Evolutionary conservation across 495 filamentous ascomycete genomes (phyloP).

Genomic region (Penicillium flavigenum): DNA sequence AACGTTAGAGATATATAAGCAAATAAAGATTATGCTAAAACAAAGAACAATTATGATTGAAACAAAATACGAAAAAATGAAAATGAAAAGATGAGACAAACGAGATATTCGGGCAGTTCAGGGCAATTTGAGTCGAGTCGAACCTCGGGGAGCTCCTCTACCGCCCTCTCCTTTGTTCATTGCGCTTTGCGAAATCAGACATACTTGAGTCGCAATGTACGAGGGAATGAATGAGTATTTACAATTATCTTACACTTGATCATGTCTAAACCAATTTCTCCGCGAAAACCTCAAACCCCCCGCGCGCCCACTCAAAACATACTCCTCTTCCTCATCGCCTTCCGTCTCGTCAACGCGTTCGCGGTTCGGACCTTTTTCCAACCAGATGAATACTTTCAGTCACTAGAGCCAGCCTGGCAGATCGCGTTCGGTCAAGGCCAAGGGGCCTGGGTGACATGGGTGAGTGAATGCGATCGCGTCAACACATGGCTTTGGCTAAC

Average conservation of each 20-base stretch:
- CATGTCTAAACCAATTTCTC: slow-evolving; percentile 20
- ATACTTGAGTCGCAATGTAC: slow-evolving; percentile 5
- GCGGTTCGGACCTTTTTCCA: slow-evolving; percentile 93
- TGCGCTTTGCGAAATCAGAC: background rate
- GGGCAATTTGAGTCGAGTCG: background rate
- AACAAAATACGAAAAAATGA: background rate
- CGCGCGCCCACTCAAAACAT: slow-evolving; percentile 32
- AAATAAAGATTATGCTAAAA: background rate
- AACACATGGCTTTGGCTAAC: slow-evolving; percentile 12
- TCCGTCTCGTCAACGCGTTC: slow-evolving; percentile 85
- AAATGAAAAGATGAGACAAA: background rate
- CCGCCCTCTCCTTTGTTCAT: slow-evolving; percentile 3
- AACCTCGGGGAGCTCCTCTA: background rate
- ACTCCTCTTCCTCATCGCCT: slow-evolving; percentile 63
- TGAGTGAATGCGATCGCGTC: slow-evolving; percentile 42
- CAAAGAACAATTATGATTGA: background rate
- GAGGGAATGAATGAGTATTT: background rate
- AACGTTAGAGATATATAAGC: background rate
- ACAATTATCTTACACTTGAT: background rate
- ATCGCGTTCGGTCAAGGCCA: slow-evolving; percentile 74
- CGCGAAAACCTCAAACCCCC: slow-evolving; percentile 26
- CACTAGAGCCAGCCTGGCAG: slow-evolving; percentile 92
- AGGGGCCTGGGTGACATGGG: slow-evolving; percentile 96
- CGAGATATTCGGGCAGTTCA: background rate
- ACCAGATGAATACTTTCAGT: slow-evolving; percentile 98